These are phyloP conservation scores for Camptophora hylomeconis DNA, from an alignment of 2,329 filamentous ascomycete genomes.

Conservation along the genomic window DNA sequence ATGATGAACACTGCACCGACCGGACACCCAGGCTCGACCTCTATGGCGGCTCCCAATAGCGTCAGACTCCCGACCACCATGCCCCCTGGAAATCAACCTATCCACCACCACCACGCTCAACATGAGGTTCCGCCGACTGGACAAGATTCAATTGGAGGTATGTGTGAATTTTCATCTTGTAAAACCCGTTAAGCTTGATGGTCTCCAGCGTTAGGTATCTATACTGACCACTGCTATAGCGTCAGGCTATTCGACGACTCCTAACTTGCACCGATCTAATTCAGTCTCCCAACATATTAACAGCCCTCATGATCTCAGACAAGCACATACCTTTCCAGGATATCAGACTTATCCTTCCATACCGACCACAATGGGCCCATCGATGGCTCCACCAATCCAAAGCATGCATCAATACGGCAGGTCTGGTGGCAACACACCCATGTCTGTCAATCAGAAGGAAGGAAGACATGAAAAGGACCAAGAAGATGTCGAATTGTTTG, in stretches of 20 bases:
- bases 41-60: slow-evolving; percentile 38
- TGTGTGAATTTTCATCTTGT: slow-evolving; percentile 52
- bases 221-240: slow-evolving; percentile 5
- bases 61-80: slow-evolving; percentile 41
- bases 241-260: slow-evolving; percentile 13
- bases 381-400: slow-evolving; percentile 54
- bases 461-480: slow-evolving; percentile 28
- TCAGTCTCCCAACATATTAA: slow-evolving; percentile 13
- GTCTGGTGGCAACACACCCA: slow-evolving; percentile 14
- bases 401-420: slow-evolving; percentile 32
- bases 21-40: slow-evolving; percentile 48
- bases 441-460: slow-evolving; percentile 16
- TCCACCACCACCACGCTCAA: slow-evolving; percentile 66
- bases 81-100: slow-evolving; percentile 52
- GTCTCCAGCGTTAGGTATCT: slow-evolving; percentile 20
- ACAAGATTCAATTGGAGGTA: slow-evolving; percentile 78
- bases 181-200: too few relatives aligned
- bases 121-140: slow-evolving; percentile 46
- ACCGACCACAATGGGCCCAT: slow-evolving; percentile 39
- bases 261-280: slow-evolving; percentile 13
- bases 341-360: slow-evolving; percentile 50
- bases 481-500: slow-evolving; percentile 61
- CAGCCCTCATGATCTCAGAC: slow-evolving; percentile 53
- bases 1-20: slow-evolving; percentile 47
- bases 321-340: slow-evolving; percentile 59